Conservation (phyloP, 345 rosid genomes). For the Euphorbia tirucalli region DNA sequence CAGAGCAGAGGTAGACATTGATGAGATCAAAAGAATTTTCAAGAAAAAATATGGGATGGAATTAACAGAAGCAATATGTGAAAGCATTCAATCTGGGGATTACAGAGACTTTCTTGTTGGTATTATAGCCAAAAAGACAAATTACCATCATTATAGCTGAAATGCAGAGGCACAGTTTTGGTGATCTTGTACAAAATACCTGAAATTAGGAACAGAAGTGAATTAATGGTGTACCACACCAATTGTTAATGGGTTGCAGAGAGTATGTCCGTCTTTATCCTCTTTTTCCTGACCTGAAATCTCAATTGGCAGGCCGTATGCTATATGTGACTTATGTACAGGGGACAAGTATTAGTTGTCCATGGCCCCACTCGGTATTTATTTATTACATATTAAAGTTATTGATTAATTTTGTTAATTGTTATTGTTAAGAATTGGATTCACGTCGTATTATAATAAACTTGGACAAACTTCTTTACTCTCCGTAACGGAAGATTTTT, state of each 20-base stretch:
- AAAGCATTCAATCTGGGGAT: conserved; percentile 40
- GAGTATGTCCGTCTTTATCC: background rate
- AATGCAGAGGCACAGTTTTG: background rate
- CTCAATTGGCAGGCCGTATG: background rate
- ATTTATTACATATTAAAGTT: background rate
- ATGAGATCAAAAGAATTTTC: conserved; percentile 40
- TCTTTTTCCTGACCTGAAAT: background rate
- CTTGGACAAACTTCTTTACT: too few species aligned
- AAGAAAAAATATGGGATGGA: conserved; percentile 41
- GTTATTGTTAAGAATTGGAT: too few species aligned
- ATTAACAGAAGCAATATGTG: conserved; percentile 41
- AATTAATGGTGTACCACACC: background rate
- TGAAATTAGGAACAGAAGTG: background rate
- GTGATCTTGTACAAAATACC: background rate
- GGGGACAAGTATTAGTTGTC: background rate
- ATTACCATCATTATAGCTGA: background rate
- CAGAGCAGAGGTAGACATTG: conserved; percentile 56
- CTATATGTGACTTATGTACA: background rate
- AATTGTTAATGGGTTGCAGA: background rate
- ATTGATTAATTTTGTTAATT: background rate
- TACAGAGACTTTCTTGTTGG: conserved; percentile 54
- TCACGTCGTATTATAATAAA: too few species aligned
- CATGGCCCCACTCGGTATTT: background rate
- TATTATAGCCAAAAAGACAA: conserved; percentile 34
- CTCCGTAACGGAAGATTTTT: too few species aligned